phyloP scores from a whole-genome alignment of 345 rosid genomes.

The Linum usitatissimum region DNA sequence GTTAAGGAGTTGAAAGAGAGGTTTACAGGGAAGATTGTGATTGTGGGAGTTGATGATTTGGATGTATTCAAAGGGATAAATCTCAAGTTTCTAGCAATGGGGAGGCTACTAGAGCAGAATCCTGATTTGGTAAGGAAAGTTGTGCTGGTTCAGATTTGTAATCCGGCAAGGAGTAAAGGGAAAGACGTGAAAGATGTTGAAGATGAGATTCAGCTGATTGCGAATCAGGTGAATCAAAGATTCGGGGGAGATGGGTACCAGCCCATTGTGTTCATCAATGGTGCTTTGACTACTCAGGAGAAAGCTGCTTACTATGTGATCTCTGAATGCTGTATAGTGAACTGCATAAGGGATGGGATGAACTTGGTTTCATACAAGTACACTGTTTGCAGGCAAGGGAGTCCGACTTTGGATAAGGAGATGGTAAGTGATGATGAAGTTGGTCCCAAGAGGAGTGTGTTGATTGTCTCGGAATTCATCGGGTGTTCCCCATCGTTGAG shows the following conservation, averaged over 20 bases:
- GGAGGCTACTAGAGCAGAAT: constrained; percentile 43
- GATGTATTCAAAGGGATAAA: constrained; percentile 70
- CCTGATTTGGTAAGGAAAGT: constrained; percentile 37
- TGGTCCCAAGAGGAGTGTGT: constrained; percentile 40
- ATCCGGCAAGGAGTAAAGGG: constrained; percentile 74
- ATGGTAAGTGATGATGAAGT: constrained; percentile 30
- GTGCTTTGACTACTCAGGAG: constrained; percentile 41
- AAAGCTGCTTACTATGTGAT: constrained; percentile 57
- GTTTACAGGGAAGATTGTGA: constrained; percentile 39
- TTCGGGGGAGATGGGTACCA: constrained; percentile 46
- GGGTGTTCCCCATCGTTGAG: constrained; percentile 91
- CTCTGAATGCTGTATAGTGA: constrained; percentile 71
- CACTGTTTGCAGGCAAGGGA: constrained; percentile 63
- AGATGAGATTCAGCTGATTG: constrained; percentile 30
- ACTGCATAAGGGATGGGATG: constrained; percentile 83
- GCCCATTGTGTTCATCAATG: constrained; percentile 49
- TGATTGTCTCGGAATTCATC: constrained; percentile 74
- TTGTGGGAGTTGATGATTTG: constrained; percentile 73
- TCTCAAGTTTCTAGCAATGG: constrained; percentile 64
- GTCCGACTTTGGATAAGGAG: constrained; percentile 44
- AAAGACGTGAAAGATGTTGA: constrained; percentile 57
- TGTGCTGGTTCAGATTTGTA: constrained; percentile 63
- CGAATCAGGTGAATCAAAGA: constrained; percentile 37
- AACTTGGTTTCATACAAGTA: constrained; percentile 75
- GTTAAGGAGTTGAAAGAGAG: constrained; percentile 49